Evolutionary conservation across 2,329 filamentous ascomycete species (phyloP).

Genomic region (Fusarium armeniacum): DNA sequence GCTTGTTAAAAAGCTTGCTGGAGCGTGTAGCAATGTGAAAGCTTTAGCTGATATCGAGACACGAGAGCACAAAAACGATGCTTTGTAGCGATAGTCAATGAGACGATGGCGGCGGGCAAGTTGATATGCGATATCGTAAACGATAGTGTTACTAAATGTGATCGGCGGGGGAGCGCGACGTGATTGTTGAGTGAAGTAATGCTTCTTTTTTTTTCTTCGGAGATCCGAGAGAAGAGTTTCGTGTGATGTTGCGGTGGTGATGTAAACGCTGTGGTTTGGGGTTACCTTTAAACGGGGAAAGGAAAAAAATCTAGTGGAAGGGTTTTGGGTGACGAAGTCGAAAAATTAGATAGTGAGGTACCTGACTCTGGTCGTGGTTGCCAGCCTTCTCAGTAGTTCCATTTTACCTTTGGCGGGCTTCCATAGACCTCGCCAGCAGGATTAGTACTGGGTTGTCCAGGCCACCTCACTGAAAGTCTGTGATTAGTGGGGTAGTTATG

Average conservation of each 20-base stretch:
- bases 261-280: slow-evolving; percentile 49
- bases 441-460: slow-evolving; percentile 36
- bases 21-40: slow-evolving; percentile 35
- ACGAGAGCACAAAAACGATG: slow-evolving; percentile 48
- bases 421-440: slow-evolving; percentile 17
- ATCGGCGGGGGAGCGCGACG: slow-evolving; percentile 44
- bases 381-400: slow-evolving; percentile 25
- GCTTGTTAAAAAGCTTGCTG: slow-evolving; percentile 35
- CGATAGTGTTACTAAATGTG: slow-evolving; percentile 38
- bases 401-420: slow-evolving; percentile 17
- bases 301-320: slow-evolving; percentile 53
- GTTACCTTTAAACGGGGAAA: slow-evolving; percentile 45
- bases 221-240: slow-evolving; percentile 40
- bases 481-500: slow-evolving; percentile 43
- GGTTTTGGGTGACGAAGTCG: slow-evolving; percentile 48
- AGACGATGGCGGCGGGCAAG: slow-evolving; percentile 39
- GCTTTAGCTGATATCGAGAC: slow-evolving; percentile 36
- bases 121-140: slow-evolving; percentile 43
- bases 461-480: slow-evolving; percentile 33
- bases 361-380: slow-evolving; percentile 23
- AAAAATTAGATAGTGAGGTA: slow-evolving; percentile 53
- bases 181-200: slow-evolving; percentile 19
- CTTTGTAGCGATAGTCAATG: slow-evolving; percentile 39
- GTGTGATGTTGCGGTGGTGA: slow-evolving; percentile 51
- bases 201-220: slow-evolving; percentile 36